These are phyloP conservation scores for Collariella sp. DNA, from an alignment of 495 filamentous ascomycete species.

Conservation along the genomic window DNA sequence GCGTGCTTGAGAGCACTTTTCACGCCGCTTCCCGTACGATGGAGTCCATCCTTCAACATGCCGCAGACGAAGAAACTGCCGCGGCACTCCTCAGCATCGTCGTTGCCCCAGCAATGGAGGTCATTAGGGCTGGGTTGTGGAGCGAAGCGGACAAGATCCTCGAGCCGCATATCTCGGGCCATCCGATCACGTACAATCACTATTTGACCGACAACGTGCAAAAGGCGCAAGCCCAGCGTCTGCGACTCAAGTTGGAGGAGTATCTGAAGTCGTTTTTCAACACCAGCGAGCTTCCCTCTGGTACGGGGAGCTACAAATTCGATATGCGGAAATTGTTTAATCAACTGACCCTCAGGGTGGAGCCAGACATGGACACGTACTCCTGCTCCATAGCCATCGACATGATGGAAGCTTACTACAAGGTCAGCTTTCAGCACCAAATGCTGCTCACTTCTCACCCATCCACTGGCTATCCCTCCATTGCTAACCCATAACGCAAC, in stretches of 20 bases:
- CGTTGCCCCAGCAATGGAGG: not conserved
- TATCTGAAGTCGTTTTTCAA: not conserved
- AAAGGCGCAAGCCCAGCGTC: not conserved
- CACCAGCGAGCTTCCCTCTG: not conserved
- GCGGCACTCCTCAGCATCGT: not conserved
- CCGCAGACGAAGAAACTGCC: not conserved
- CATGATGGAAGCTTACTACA: slow-evolving; percentile 8
- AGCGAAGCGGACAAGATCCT: not conserved
- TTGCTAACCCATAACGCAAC: not conserved
- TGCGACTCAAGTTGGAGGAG: not conserved
- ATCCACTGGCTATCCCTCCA: too few species aligned
- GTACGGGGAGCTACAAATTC: not conserved
- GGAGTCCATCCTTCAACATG: not conserved
- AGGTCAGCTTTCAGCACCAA: not conserved
- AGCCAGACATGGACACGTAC: slow-evolving; percentile 9
- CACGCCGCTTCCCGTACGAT: not conserved
- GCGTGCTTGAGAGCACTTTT: not conserved
- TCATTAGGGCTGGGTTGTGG: not conserved
- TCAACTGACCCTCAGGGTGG: not conserved
- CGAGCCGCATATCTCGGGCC: not conserved
- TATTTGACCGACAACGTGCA: slow-evolving; percentile 8
- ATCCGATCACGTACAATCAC: slow-evolving; percentile 9
- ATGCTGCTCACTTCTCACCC: too few species aligned
- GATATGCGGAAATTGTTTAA: not conserved
- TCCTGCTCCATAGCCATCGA: slow-evolving; percentile 7